phyloP scores from a whole-genome alignment of 306 rosid species.

The Senna tora region DNA sequence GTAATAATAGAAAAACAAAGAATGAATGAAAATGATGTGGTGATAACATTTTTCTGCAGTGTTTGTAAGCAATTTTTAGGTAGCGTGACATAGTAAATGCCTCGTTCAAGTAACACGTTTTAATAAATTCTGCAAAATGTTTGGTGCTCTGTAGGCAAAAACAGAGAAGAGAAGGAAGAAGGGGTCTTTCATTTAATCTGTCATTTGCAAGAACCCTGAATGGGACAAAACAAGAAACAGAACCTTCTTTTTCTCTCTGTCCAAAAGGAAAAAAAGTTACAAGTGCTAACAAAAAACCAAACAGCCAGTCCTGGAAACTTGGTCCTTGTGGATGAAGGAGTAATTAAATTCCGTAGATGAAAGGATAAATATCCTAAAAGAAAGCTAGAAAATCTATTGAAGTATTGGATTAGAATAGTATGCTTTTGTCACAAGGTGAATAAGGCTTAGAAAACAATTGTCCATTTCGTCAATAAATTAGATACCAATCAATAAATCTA shows the following conservation, averaged over 20 bases:
- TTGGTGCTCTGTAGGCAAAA: background rate
- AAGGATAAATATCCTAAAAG: too few species aligned
- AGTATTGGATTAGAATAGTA: too few species aligned
- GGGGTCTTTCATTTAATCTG: slow-evolving; percentile 10
- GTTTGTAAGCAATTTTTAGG: slow-evolving; percentile 12
- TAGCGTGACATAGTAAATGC: slow-evolving; percentile 10
- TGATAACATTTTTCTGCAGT: slow-evolving; percentile 2
- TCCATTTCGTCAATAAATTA: slow-evolving; percentile 9
- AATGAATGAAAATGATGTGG: slow-evolving; percentile 3
- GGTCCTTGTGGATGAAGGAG: slow-evolving; percentile 1
- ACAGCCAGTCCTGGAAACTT: background rate
- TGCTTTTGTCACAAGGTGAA: too few species aligned
- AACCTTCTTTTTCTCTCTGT: too few species aligned
- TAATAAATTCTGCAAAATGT: slow-evolving; percentile 15
- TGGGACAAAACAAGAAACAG: too few species aligned
- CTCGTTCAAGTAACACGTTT: background rate
- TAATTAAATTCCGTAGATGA: too few species aligned
- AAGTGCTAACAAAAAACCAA: slow-evolving; percentile 1
- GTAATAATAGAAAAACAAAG: slow-evolving; percentile 33
- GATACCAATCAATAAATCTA: background rate
- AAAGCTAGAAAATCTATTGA: too few species aligned
- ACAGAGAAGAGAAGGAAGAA: slow-evolving; percentile 17
- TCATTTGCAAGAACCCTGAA: background rate
- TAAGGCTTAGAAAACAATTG: background rate
- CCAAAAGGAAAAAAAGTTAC: background rate